These are phyloP conservation scores for Stromatinia cepivora DNA, from an alignment of 2,329 filamentous ascomycete genomes.

Conservation along the genomic window DNA sequence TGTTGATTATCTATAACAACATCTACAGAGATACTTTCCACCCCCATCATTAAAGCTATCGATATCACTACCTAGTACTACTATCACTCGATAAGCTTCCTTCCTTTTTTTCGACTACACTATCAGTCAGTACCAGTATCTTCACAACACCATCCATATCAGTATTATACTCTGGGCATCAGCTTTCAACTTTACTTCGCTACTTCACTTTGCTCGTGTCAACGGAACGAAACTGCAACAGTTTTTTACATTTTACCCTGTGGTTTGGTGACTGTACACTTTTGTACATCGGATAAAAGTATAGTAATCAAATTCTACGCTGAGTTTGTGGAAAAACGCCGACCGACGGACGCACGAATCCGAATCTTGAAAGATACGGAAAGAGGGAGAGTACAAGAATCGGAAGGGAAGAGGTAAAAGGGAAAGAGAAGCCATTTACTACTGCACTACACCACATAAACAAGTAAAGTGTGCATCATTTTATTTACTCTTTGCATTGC, in stretches of 20 bases:
- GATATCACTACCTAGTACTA: background rate
- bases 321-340: background rate
- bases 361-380: conserved; percentile 22
- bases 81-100: background rate
- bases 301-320: conserved; percentile 10
- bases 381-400: conserved; percentile 24
- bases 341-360: conserved; percentile 23
- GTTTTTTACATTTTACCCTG: background rate
- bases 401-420: conserved; percentile 19
- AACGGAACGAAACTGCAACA: background rate
- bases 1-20: background rate
- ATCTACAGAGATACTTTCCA: background rate
- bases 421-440: conserved; percentile 1
- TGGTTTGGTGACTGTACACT: background rate
- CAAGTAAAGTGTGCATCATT: background rate
- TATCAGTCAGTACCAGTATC: background rate
- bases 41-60: background rate
- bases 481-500: background rate
- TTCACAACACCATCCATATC: background rate
- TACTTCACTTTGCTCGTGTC: background rate
- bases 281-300: background rate
- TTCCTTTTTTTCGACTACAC: background rate
- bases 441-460: background rate
- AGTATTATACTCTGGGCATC: background rate
- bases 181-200: background rate